Conservation (phyloP, 208 protist species). For the Trypanosoma conorhini region DNA sequence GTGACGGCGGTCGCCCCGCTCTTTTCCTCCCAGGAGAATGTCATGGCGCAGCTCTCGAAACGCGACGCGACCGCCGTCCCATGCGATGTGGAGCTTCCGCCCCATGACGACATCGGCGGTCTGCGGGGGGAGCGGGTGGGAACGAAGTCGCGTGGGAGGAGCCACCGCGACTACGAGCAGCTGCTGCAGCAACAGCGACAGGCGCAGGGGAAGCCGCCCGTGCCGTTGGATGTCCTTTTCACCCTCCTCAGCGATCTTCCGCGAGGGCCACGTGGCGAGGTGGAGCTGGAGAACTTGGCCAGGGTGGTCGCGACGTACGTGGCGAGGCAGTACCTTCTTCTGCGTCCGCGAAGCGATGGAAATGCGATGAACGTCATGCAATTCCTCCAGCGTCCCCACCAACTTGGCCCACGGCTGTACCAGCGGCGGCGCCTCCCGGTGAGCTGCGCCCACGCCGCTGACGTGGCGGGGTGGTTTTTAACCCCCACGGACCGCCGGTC, state of each 20-base stretch:
- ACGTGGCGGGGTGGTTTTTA: constrained; percentile 40
- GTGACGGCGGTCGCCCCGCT: not conserved
- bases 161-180: not conserved
- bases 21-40: constrained; percentile 9
- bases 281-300: constrained; percentile 38
- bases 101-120: constrained; percentile 30
- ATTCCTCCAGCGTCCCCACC: constrained; percentile 9
- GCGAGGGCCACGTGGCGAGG: constrained; percentile 21
- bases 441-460: constrained; percentile 32
- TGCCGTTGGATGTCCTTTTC: constrained; percentile 36
- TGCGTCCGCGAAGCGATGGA: constrained; percentile 56
- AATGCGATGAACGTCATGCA: constrained; percentile 42
- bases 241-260: constrained; percentile 35
- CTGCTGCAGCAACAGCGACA: constrained; percentile 6
- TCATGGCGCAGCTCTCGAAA: constrained; percentile 19
- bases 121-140: not conserved
- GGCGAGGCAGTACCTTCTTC: constrained; percentile 64
- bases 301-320: constrained; percentile 57
- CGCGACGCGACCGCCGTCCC: constrained; percentile 1
- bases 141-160: not conserved
- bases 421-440: constrained; percentile 43
- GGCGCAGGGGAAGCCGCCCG: not conserved
- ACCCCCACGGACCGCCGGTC: constrained; percentile 22
- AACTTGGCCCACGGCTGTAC: constrained; percentile 14
- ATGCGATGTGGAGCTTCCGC: constrained; percentile 19